Evolutionary conservation across 495 filamentous ascomycete genomes (phyloP), one percentile per base, ranked within the genome.

Genomic region (Thozetella sp.): DNA sequence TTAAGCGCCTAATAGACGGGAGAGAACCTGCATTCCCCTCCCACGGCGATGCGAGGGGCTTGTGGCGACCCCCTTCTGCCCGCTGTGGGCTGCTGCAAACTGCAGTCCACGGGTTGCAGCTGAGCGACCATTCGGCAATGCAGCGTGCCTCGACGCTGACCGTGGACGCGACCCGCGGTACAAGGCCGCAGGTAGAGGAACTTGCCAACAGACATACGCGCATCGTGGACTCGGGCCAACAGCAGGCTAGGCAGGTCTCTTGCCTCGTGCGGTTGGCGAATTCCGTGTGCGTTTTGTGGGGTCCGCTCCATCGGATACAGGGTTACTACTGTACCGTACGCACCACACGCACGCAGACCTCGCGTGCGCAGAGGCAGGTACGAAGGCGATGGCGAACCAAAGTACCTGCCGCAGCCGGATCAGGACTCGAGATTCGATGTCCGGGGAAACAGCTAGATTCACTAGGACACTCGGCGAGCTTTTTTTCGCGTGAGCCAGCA

Each of bases 251-350:
- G 20, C 43, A 11, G 12, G 43, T 48, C 20, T 48, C 43, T 20
- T 20, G n/a, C 20, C 43, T 20, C n/a, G 10, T 48, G 43, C 43
- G 30, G 30, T 48, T 48, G 43, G 43, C 43, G 9, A 10, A 48
- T 48, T 48, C n/a, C n/a, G 30, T 37, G n/a, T 37, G 15, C 30
- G 30, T 37, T 37, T 48, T 48, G 43, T 48, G 43, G 43, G 43
- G 43, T 20, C 43, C 20, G 43, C 10, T n/a, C 43, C n/a, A 48
- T n/a, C 9, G 9, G 11, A 4, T 10, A 48, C 43, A 48, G 43
- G n/a, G 9, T 15, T n/a, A n/a, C n/a, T n/a, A n/a, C n/a, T n/a
- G n/a, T n/a, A n/a, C n/a, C n/a, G n/a, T n/a, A n/a, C n/a, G n/a
- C n/a, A n/a, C n/a, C n/a, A n/a, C n/a, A n/a, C n/a, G n/a, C n/a